Evolutionary conservation across 371 early-diverging fungal species (phyloP).

Genomic region (Actinomortierella wolfii): DNA sequence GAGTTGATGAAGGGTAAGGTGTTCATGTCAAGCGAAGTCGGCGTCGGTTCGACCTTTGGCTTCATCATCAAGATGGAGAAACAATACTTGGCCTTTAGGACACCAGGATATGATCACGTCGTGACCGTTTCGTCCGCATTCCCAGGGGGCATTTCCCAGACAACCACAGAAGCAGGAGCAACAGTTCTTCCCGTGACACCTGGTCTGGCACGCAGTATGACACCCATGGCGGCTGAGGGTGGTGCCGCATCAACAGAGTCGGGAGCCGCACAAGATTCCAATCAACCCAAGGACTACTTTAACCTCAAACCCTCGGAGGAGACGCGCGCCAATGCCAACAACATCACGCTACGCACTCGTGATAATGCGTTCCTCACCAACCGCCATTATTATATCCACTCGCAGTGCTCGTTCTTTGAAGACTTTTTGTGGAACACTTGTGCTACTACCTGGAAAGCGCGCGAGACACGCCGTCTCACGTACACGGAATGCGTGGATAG

Average conservation of each 20-base stretch:
- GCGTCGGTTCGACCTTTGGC: conserved; percentile 48
- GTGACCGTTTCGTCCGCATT: conserved; percentile 46
- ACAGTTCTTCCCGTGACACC: conserved; percentile 41
- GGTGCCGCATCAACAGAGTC: background rate
- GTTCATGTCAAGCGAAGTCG: conserved; percentile 31
- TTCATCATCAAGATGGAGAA: conserved; percentile 48
- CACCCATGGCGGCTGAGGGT: conserved; percentile 7
- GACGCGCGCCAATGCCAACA: conserved; percentile 45
- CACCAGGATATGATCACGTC: conserved; percentile 43
- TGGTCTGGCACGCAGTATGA: conserved; percentile 34
- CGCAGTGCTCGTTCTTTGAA: conserved; percentile 39
- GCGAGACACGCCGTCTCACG: conserved; percentile 19
- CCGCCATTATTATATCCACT: conserved; percentile 37
- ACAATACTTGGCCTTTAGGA: conserved; percentile 37
- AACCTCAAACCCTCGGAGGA: conserved; percentile 29
- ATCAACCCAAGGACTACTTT: conserved; percentile 35
- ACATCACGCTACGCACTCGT: conserved; percentile 42
- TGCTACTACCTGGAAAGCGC: conserved; percentile 25
- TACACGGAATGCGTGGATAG: conserved; percentile 33
- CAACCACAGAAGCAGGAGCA: conserved; percentile 7
- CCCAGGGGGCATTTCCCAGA: conserved; percentile 12
- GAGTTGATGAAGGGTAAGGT: conserved; percentile 47
- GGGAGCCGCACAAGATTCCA: conserved; percentile 1
- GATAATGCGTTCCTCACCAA: conserved; percentile 43
- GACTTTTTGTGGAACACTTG: conserved; percentile 40